Evolutionary conservation across 2,329 filamentous ascomycete genomes (phyloP).

Genomic region (Dactylellina leptospora): DNA sequence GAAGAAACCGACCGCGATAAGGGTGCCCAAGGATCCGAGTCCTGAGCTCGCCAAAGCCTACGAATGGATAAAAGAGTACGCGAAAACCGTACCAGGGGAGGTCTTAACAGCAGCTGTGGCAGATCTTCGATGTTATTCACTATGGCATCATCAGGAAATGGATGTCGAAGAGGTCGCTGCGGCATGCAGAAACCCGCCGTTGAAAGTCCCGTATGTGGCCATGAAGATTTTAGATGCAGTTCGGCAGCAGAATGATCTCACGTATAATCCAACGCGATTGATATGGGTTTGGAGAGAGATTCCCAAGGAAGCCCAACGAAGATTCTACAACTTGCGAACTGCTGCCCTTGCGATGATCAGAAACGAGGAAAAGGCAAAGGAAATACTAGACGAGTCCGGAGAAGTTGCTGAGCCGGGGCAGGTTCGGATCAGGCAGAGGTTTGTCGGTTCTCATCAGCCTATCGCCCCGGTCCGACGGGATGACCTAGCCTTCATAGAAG

Average conservation of each 20-base stretch:
- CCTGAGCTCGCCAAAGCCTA: slow-evolving; percentile 56
- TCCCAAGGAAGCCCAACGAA: slow-evolving; percentile 16
- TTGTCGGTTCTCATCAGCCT: neutral
- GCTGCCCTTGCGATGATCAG: slow-evolving; percentile 3
- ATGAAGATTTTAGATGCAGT: slow-evolving; percentile 70
- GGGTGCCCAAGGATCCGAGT: slow-evolving; percentile 40
- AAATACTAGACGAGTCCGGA: neutral
- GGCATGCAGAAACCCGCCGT: slow-evolving; percentile 69
- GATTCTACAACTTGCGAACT: slow-evolving; percentile 13
- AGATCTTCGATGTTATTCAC: slow-evolving; percentile 68
- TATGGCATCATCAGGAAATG: slow-evolving; percentile 70
- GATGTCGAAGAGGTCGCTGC: slow-evolving; percentile 65
- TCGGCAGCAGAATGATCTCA: slow-evolving; percentile 61
- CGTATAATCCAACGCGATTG: slow-evolving; percentile 39
- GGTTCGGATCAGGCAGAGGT: neutral
- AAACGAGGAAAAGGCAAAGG: too few species aligned
- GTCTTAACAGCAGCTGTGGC: slow-evolving; percentile 55
- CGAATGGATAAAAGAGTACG: slow-evolving; percentile 54
- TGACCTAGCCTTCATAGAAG: neutral
- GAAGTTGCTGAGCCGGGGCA: neutral
- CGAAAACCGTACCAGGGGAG: slow-evolving; percentile 49
- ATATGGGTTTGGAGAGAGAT: slow-evolving; percentile 25
- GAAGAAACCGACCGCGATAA: slow-evolving; percentile 34
- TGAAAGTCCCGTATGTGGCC: slow-evolving; percentile 67
- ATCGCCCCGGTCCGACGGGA: neutral